phyloP scores from a whole-genome alignment of 352 stramenopile genomes.

The Phytophthora ramorum region DNA sequence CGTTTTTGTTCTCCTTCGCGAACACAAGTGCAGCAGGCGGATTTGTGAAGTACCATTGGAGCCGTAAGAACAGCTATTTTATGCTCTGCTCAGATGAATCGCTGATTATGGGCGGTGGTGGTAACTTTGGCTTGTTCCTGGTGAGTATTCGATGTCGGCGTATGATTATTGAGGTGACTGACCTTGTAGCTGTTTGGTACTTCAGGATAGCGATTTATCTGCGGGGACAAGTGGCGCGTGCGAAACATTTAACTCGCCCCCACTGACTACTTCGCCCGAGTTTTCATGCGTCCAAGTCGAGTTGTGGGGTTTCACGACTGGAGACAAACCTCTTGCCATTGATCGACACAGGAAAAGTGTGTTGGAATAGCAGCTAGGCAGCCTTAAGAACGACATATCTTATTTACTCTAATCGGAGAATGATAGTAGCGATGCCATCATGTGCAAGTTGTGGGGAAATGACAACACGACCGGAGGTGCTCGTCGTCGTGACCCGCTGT shows the following conservation, averaged over 20 bases:
- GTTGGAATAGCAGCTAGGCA: conserved; percentile 56
- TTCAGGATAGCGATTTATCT: conserved; percentile 86
- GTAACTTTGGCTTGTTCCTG: conserved; percentile 90
- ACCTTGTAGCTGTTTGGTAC: conserved; percentile 10
- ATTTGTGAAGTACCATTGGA: conserved; percentile 89
- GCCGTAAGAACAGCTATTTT: conserved; percentile 91
- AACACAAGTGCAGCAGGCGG: conserved; percentile 35
- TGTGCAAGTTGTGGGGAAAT: conserved; percentile 14
- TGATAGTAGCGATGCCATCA: conserved; percentile 16
- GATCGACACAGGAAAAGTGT: conserved; percentile 70
- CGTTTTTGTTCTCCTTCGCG: conserved; percentile 90
- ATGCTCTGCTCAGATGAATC: conserved; percentile 92
- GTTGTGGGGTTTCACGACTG: conserved; percentile 85
- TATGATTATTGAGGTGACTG: conserved; percentile 2
- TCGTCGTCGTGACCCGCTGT: not conserved
- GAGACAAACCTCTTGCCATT: conserved; percentile 51
- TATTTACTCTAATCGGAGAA: conserved; percentile 43
- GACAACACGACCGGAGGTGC: not conserved
- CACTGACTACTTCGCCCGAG: conserved; percentile 78
- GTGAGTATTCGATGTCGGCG: conserved; percentile 42
- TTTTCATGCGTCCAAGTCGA: conserved; percentile 87
- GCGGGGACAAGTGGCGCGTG: conserved; percentile 84
- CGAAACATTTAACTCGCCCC: conserved; percentile 88
- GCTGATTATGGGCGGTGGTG: conserved; percentile 90
- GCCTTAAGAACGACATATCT: conserved; percentile 24